phyloP scores from a whole-genome alignment of 345 rosid species.

The Cardiospermum halicacabum region DNA sequence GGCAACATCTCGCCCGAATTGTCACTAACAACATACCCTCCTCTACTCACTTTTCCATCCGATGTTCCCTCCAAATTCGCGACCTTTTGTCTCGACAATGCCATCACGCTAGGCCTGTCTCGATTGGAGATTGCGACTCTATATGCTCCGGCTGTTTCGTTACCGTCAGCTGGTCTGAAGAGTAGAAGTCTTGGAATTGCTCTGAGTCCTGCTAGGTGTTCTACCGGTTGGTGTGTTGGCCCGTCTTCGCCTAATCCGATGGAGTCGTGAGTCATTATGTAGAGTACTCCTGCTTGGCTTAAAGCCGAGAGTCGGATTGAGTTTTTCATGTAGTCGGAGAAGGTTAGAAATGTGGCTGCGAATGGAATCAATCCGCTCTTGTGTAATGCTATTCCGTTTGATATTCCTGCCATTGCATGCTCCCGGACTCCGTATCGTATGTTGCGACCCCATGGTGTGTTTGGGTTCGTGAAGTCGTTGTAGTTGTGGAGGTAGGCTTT shows the following conservation, averaged over 20 bases:
- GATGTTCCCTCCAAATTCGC: conserved; percentile 83
- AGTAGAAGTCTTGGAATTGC: conserved; percentile 94
- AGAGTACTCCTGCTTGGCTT: conserved; percentile 82
- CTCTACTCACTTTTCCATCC: conserved; percentile 79
- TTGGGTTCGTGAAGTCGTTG: conserved; percentile 88
- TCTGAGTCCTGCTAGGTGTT: conserved; percentile 96
- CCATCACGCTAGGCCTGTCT: conserved; percentile 82
- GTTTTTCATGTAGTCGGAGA: conserved; percentile 99
- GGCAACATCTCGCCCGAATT: conserved; percentile 85
- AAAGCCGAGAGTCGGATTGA: conserved; percentile 92
- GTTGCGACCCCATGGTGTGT: conserved; percentile 85
- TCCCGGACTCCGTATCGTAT: conserved; percentile 94
- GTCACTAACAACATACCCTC: conserved; percentile 88
- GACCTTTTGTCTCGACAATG: conserved; percentile 91
- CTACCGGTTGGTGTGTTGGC: conserved; percentile 98
- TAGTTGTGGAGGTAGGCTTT: conserved; percentile 83
- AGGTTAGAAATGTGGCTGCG: conserved; percentile 98
- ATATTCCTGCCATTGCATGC: conserved; percentile 95
- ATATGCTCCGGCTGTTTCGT: conserved; percentile 96
- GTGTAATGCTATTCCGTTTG: conserved; percentile 91
- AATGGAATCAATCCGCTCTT: conserved; percentile 92
- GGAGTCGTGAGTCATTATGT: conserved; percentile 98
- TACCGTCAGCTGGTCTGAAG: conserved; percentile 99
- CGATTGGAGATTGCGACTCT: conserved; percentile 70
- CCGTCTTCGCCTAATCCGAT: conserved; percentile 99